phyloP scores from a whole-genome alignment of 2,329 filamentous ascomycete species.

The Botryosphaeria dothidea region DNA sequence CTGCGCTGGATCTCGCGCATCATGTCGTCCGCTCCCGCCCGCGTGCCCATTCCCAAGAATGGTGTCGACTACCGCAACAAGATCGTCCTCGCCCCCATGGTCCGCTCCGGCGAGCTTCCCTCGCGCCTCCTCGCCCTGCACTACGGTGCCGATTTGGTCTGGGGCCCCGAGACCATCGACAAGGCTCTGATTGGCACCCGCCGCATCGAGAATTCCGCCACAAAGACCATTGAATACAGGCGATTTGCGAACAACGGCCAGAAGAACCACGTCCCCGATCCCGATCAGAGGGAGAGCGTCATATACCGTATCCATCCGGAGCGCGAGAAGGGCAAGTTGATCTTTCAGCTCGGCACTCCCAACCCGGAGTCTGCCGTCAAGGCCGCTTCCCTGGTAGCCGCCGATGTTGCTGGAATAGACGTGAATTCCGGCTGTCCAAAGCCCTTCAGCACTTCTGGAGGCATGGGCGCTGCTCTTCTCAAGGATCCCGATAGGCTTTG shows the following conservation, averaged over 20 bases:
- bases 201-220: constrained; percentile 72
- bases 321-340: constrained; percentile 71
- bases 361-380: constrained; percentile 79
- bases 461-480: constrained; percentile 93
- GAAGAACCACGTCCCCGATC: constrained; percentile 56
- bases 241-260: constrained; percentile 71
- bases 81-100: constrained; percentile 95
- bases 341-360: constrained; percentile 92
- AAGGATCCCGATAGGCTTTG: constrained; percentile 81
- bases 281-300: constrained; percentile 56
- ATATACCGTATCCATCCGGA: constrained; percentile 83
- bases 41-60: constrained; percentile 79
- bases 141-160: constrained; percentile 95
- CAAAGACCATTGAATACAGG: constrained; percentile 81
- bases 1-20: constrained; percentile 17
- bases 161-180: constrained; percentile 97
- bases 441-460: constrained; percentile 87
- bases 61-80: constrained; percentile 95
- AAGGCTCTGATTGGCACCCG: constrained; percentile 85
- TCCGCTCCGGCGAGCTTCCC: constrained; percentile 92
- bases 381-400: constrained; percentile 80
- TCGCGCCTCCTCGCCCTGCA: constrained; percentile 85
- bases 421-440: constrained; percentile 99
- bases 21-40: constrained; percentile 41
- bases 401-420: constrained; percentile 89